phyloP scores from a whole-genome alignment of 345 rosid genomes.

The Euphorbia pulcherrima region DNA sequence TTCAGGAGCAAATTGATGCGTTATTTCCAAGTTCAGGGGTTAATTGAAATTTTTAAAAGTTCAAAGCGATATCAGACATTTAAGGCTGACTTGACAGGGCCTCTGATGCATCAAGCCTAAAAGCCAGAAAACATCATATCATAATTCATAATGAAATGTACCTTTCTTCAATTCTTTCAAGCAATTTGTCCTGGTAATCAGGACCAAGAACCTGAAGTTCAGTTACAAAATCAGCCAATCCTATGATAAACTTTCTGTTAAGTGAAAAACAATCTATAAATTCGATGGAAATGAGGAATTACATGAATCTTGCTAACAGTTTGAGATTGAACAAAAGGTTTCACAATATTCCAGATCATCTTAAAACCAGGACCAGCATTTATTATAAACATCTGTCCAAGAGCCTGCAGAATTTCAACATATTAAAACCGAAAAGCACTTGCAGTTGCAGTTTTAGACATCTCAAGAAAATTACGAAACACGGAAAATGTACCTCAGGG shows the following conservation, averaged over 20 bases:
- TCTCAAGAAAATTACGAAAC: not conserved
- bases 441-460: too few relatives aligned
- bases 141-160: slow-evolving; percentile 20
- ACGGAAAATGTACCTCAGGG: slow-evolving; percentile 59
- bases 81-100: too few relatives aligned
- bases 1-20: too few relatives aligned
- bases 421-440: too few relatives aligned
- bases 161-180: slow-evolving; percentile 85
- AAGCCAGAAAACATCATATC: too few relatives aligned
- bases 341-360: slow-evolving; percentile 81
- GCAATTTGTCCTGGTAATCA: slow-evolving; percentile 79
- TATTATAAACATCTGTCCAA: slow-evolving; percentile 90
- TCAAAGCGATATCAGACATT: too few relatives aligned
- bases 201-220: slow-evolving; percentile 73
- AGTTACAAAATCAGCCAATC: too few relatives aligned
- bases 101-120: too few relatives aligned
- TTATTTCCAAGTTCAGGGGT: slow-evolving; percentile 3
- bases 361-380: slow-evolving; percentile 93
- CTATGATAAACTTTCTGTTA: too few relatives aligned
- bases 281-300: slow-evolving; percentile 17
- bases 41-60: slow-evolving; percentile 11
- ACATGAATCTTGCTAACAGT: slow-evolving; percentile 94
- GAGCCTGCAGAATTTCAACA: slow-evolving; percentile 52
- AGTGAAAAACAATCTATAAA: not conserved
- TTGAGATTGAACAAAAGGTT: slow-evolving; percentile 82